phyloP scores from a whole-genome alignment of 345 rosid species.

The Ceriops tagal region DNA sequence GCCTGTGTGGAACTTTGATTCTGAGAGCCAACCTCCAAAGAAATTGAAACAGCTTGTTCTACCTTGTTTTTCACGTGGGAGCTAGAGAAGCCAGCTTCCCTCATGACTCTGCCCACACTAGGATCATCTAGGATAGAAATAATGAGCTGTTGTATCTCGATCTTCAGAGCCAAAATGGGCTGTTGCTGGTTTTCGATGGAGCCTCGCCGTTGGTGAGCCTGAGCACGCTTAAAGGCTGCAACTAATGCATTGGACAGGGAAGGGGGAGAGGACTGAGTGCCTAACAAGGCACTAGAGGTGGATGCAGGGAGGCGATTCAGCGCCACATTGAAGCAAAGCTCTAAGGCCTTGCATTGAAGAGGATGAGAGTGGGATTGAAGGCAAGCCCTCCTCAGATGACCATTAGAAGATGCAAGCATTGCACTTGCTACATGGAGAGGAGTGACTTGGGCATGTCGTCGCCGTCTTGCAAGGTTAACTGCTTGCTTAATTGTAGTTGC shows the following conservation, averaged over 20 bases:
- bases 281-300: slow-evolving; percentile 54
- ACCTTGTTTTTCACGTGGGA: slow-evolving; percentile 82
- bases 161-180: slow-evolving; percentile 79
- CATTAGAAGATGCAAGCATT: slow-evolving; percentile 72
- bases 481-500: slow-evolving; percentile 74
- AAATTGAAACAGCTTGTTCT: slow-evolving; percentile 50
- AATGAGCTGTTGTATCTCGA: slow-evolving; percentile 86
- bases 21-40: slow-evolving; percentile 49
- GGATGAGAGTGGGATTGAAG: slow-evolving; percentile 94
- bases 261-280: slow-evolving; percentile 56
- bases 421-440: slow-evolving; percentile 94
- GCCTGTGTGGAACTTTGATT: slow-evolving; percentile 28
- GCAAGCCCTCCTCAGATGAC: slow-evolving; percentile 81
- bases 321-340: slow-evolving; percentile 97
- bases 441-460: slow-evolving; percentile 98
- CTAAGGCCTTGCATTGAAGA: slow-evolving; percentile 87
- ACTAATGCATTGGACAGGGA: slow-evolving; percentile 87
- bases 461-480: slow-evolving; percentile 60
- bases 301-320: slow-evolving; percentile 93
- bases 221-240: slow-evolving; percentile 97
- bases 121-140: slow-evolving; percentile 93
- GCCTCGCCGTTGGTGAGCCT: slow-evolving; percentile 95
- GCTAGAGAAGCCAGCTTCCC: slow-evolving; percentile 95
- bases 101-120: slow-evolving; percentile 96
- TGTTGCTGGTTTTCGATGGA: slow-evolving; percentile 88